Evolutionary conservation across 2,329 filamentous ascomycete genomes (phyloP).

Genomic region (Phoma sp.): DNA sequence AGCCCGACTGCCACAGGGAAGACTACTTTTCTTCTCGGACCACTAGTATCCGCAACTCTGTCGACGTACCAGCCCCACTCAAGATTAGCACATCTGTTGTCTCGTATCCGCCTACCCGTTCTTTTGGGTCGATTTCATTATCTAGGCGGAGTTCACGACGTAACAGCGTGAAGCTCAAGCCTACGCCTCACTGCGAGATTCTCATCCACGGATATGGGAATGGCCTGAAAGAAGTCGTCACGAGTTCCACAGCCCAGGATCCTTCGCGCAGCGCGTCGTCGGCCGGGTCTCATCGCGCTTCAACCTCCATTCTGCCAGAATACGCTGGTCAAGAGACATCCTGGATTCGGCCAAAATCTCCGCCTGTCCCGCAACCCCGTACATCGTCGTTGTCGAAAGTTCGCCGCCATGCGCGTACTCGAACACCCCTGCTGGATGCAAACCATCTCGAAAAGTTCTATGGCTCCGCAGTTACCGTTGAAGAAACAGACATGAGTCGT

Average conservation of each 20-base stretch:
- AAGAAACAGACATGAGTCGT: constrained; percentile 23
- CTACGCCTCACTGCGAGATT: constrained; percentile 43
- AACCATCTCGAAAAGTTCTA: constrained; percentile 23
- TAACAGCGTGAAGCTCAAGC: constrained; percentile 36
- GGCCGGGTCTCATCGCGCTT: constrained; percentile 17
- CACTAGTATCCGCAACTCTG: constrained; percentile 34
- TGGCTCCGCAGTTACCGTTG: constrained; percentile 7
- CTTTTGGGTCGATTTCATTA: constrained; percentile 38
- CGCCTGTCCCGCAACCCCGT: constrained; percentile 20
- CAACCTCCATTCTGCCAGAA: constrained; percentile 22
- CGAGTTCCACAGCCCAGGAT: constrained; percentile 6
- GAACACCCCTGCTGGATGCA: constrained; percentile 34
- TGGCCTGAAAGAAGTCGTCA: constrained; percentile 36
- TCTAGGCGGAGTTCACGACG: constrained; percentile 36
- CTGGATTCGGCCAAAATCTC: constrained; percentile 26
- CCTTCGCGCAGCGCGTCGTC: constrained; percentile 1
- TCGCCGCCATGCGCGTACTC: constrained; percentile 20
- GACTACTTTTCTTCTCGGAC: constrained; percentile 43
- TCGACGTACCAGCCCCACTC: constrained; percentile 40
- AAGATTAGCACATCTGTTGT: constrained; percentile 39
- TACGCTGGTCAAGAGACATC: constrained; percentile 25
- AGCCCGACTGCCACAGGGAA: constrained; percentile 56
- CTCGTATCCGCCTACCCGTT: constrained; percentile 39
- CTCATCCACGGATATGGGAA: constrained; percentile 50
- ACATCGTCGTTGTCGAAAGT: constrained; percentile 17